Conservation (phyloP, 129 eudicot genomes). For the Logfia minima region DNA sequence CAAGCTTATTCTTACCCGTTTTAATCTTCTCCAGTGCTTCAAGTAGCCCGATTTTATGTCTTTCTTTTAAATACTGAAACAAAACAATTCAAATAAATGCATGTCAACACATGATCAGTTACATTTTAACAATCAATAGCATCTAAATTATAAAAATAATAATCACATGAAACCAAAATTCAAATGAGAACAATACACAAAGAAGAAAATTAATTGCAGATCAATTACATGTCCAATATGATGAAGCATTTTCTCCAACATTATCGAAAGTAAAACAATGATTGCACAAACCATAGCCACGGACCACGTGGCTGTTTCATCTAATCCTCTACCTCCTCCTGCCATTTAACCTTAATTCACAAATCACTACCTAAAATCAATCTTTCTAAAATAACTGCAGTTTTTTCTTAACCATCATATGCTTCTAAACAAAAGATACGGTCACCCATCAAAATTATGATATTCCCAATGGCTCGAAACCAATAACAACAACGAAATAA, state of each 20-base stretch:
- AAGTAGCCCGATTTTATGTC: conserved; percentile 58
- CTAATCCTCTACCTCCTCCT: conserved; percentile 55
- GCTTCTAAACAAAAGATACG: conserved; percentile 2
- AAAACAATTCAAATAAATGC: conserved; percentile 13
- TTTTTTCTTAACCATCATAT: conserved; percentile 28
- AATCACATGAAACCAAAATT: not conserved
- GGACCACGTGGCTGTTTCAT: conserved; percentile 85
- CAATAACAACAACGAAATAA: conserved; percentile 1
- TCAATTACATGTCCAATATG: conserved; percentile 46
- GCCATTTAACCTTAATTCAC: conserved; percentile 38
- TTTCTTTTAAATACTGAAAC: conserved; percentile 46
- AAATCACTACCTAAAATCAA: conserved; percentile 20
- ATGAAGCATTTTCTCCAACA: conserved; percentile 69
- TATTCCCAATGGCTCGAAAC: conserved; percentile 14
- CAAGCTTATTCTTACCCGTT: conserved; percentile 49
- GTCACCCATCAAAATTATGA: conserved; percentile 24
- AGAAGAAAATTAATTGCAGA: not conserved
- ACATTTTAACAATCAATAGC: not conserved
- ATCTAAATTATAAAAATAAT: not conserved
- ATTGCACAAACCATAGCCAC: conserved; percentile 67
- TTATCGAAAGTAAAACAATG: conserved; percentile 56
- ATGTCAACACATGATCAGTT: conserved; percentile 5
- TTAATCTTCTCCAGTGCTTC: conserved; percentile 90
- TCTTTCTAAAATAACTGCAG: conserved; percentile 9
- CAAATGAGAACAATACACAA: not conserved